Evolutionary conservation across 192 early-diverging fungal genomes (phyloP).

Genomic region (Umbelopsis isabellina): DNA sequence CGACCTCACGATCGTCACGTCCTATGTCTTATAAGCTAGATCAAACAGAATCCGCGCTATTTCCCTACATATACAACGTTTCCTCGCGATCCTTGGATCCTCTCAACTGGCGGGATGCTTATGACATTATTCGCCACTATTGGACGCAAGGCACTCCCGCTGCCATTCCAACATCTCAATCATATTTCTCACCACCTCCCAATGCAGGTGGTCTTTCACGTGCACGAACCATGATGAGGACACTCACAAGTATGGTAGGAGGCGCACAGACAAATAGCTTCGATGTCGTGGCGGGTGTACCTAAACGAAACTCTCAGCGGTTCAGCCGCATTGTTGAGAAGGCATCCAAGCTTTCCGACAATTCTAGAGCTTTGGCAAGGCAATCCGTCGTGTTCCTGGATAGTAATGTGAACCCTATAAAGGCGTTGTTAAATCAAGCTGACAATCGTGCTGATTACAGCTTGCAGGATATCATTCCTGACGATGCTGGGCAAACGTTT

Average conservation of each 20-base stretch:
- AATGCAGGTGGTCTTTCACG: constrained; percentile 30
- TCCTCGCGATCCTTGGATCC: constrained; percentile 14
- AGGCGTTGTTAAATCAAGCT: background rate
- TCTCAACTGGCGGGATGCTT: constrained; percentile 31
- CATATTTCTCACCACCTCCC: constrained; percentile 29
- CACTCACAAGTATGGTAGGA: constrained; percentile 21
- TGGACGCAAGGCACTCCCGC: constrained; percentile 31
- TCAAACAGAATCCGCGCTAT: constrained; percentile 17
- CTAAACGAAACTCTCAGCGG: constrained; percentile 31
- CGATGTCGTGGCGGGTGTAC: background rate
- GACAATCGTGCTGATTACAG: background rate
- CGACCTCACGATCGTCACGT: constrained; percentile 3
- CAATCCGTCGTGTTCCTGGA: background rate
- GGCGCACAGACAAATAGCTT: background rate
- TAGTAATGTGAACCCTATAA: background rate
- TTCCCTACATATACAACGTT: constrained; percentile 36
- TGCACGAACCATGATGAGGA: constrained; percentile 37
- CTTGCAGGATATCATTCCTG: constrained; percentile 16
- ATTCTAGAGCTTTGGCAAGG: background rate
- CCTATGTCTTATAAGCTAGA: background rate
- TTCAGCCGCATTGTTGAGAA: constrained; percentile 33
- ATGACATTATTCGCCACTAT: constrained; percentile 37
- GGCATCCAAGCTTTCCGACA: constrained; percentile 27
- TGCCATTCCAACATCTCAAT: constrained; percentile 19
- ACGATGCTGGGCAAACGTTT: constrained; percentile 23